Evolutionary conservation across 73 alveolate species (phyloP).

Genomic region (Symbiodinium pilosum): DNA sequence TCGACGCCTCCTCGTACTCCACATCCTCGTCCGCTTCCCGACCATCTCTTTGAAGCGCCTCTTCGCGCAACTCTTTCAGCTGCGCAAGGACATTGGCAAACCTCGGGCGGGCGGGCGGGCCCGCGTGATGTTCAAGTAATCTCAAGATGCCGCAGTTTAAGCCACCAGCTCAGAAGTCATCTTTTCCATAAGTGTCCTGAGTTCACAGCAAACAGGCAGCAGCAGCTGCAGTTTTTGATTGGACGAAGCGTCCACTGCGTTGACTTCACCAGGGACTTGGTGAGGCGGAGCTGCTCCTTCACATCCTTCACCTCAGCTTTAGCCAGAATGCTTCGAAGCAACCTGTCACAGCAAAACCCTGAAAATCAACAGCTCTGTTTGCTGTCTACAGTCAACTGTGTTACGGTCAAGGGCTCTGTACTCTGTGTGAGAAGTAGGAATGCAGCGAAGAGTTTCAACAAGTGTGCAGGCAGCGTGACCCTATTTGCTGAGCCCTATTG

Average conservation of each 20-base stretch:
- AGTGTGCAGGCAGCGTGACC: too few relatives aligned
- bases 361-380: too few relatives aligned
- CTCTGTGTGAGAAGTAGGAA: too few relatives aligned
- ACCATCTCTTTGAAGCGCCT: constrained; percentile 40
- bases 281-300: constrained; percentile 78
- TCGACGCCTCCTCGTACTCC: not conserved
- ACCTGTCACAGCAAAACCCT: too few relatives aligned
- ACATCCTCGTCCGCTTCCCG: not conserved
- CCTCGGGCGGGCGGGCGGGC: not conserved
- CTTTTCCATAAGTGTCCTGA: constrained; percentile 15
- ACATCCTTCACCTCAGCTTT: constrained; percentile 21
- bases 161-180: constrained; percentile 9
- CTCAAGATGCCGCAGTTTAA: not conserved
- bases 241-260: constrained; percentile 33
- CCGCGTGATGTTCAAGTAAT: not conserved
- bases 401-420: too few relatives aligned
- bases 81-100: constrained; percentile 43
- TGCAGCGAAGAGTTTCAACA: too few relatives aligned
- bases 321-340: not conserved
- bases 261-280: constrained; percentile 75
- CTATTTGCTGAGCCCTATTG: too few relatives aligned
- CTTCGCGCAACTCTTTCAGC: constrained; percentile 67
- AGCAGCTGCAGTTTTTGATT: not conserved
- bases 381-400: too few relatives aligned
- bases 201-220: not conserved